Percentiles rank a stretch among this genome's conserved stretches.
phyloP scores from a whole-genome alignment of 306 rosid species.

The Dryas alaskensis region DNA sequence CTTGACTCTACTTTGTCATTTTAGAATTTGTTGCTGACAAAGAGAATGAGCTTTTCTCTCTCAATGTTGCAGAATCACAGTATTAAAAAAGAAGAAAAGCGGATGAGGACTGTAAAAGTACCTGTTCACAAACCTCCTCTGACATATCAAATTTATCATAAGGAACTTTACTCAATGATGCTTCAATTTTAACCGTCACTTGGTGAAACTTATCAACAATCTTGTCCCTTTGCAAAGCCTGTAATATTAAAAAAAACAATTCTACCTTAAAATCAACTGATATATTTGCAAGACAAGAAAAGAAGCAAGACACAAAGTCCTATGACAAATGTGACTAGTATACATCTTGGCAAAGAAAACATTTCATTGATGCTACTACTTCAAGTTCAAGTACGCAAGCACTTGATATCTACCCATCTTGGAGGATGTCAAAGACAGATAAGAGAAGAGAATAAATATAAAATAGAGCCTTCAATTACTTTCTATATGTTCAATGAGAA shows the following conservation, averaged over 20 bases:
- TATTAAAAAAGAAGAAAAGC: slow-evolving; percentile 3
- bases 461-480: not conserved
- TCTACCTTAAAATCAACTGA: not conserved
- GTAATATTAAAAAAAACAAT: not conserved
- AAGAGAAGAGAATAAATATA: not conserved
- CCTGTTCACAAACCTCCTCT: slow-evolving; percentile 98
- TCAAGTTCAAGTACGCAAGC: not conserved
- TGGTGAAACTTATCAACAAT: slow-evolving; percentile 49
- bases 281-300: slow-evolving; percentile 3
- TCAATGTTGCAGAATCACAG: not conserved
- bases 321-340: not conserved
- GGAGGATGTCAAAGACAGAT: not conserved
- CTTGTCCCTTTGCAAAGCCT: slow-evolving; percentile 69
- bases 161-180: slow-evolving; percentile 60
- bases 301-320: not conserved
- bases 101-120: slow-evolving; percentile 22
- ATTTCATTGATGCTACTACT: not conserved
- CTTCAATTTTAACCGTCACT: slow-evolving; percentile 64
- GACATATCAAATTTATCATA: slow-evolving; percentile 58
- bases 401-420: not conserved
- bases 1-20: not conserved
- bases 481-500: not conserved
- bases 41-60: not conserved
- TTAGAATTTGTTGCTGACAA: not conserved
- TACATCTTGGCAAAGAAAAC: not conserved